Evolutionary conservation across 2,329 filamentous ascomycete species (phyloP).

Genomic region (Clarireedia monteithiana): DNA sequence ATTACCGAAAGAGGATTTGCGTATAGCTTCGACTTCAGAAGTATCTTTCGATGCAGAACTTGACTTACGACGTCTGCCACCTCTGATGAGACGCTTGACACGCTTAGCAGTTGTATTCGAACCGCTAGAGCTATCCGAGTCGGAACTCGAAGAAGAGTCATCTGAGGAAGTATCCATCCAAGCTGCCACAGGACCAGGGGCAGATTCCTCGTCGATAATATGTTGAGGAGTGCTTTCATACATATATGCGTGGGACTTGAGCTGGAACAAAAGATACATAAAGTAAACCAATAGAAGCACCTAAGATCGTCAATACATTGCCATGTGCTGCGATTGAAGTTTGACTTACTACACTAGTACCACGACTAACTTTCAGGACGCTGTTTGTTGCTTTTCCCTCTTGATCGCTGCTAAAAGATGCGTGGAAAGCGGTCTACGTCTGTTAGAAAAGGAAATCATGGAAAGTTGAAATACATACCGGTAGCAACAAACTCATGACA

Average conservation of each 20-base stretch:
- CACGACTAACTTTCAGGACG: conserved; percentile 79
- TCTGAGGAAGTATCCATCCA: conserved; percentile 63
- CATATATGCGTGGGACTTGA: conserved; percentile 87
- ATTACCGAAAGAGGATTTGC: conserved; percentile 36
- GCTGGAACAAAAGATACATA: conserved; percentile 80
- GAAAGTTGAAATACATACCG: conserved; percentile 42
- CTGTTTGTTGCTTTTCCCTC: conserved; percentile 51
- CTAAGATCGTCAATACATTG: conserved; percentile 31
- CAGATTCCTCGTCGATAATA: conserved; percentile 84
- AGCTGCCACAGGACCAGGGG: conserved; percentile 74
- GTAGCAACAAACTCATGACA: conserved; percentile 80
- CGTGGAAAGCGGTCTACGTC: conserved; percentile 75
- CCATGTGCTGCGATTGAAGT: neutral
- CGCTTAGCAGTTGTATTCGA: conserved; percentile 68
- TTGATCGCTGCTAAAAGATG: conserved; percentile 60
- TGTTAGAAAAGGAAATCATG: neutral
- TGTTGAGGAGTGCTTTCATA: conserved; percentile 89
- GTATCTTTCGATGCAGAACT: conserved; percentile 61
- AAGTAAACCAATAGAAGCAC: conserved; percentile 74
- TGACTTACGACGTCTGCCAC: conserved; percentile 61
- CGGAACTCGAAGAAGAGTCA: conserved; percentile 52
- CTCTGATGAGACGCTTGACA: conserved; percentile 65
- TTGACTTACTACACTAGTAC: conserved; percentile 69
- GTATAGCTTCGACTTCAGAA: conserved; percentile 31
- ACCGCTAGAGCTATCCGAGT: conserved; percentile 59